Conservation (phyloP, 345 rosid species). For the Syzygium oleosum region DNA sequence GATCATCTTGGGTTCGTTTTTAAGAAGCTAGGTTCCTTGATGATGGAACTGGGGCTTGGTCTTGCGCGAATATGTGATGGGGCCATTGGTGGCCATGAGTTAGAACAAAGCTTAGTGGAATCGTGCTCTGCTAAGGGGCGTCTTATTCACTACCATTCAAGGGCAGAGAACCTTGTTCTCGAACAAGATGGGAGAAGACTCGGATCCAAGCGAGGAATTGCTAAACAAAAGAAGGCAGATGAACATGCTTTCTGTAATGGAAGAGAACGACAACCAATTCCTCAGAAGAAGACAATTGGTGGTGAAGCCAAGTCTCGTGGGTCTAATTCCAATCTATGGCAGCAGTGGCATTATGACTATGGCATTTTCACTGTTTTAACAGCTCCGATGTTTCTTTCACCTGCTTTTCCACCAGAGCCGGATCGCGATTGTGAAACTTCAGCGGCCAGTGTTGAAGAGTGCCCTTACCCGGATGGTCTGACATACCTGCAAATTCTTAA, state of each 20-base stretch:
- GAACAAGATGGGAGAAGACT: conserved; percentile 11
- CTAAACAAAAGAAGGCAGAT: conserved; percentile 8
- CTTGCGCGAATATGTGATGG: conserved; percentile 67
- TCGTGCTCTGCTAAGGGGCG: conserved; percentile 80
- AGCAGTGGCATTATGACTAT: conserved; percentile 95
- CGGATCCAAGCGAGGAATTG: conserved; percentile 16
- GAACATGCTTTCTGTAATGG: conserved; percentile 1
- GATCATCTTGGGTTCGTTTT: conserved; percentile 39
- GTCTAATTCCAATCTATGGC: conserved; percentile 47
- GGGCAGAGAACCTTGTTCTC: conserved; percentile 31
- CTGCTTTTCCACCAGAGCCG: conserved; percentile 11
- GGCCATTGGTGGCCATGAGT: conserved; percentile 61
- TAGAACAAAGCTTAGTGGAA: conserved; percentile 60
- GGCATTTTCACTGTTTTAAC: conserved; percentile 86
- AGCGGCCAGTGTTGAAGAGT: conserved; percentile 18
- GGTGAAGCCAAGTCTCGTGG: conserved; percentile 10
- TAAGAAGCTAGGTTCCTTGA: conserved; percentile 60
- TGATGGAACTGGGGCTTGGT: conserved; percentile 68
- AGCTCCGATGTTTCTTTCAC: conserved; percentile 59
- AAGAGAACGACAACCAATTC: conserved; percentile 6
- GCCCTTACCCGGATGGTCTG: conserved; percentile 29
- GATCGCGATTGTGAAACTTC: background rate
- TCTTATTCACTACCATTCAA: conserved; percentile 83
- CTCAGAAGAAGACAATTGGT: conserved; percentile 6
- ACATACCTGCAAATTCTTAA: conserved; percentile 54